Conservation (phyloP, 257 asterid genomes). For the Jaltomata sinuosa region DNA sequence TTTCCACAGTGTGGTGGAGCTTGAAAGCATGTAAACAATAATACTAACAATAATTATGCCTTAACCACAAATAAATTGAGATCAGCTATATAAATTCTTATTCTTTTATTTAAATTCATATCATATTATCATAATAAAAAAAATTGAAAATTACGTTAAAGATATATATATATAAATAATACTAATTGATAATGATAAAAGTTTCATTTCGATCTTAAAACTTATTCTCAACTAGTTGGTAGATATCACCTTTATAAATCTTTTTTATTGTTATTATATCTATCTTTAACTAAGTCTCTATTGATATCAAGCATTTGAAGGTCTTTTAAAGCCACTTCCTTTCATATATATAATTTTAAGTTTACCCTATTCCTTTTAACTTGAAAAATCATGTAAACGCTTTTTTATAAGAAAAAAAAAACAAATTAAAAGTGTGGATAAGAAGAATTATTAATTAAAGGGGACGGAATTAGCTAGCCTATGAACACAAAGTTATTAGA, state of each 20-base stretch:
- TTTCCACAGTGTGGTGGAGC: neutral
- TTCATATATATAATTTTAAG: neutral
- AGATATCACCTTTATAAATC: neutral
- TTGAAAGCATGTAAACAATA: neutral
- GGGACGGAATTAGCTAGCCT: neutral
- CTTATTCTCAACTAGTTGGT: no score
- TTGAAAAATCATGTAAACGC: neutral
- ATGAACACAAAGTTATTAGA: neutral
- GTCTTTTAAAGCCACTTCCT: neutral
- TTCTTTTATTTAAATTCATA: no score
- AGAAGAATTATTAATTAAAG: neutral
- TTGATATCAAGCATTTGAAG: neutral
- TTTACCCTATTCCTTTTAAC: neutral
- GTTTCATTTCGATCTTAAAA: no score
- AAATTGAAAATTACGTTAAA: no score
- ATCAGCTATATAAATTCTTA: neutral
- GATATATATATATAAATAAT: no score
- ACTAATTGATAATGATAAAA: no score
- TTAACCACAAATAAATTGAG: no score
- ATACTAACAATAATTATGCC: neutral
- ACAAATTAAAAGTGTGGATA: neutral
- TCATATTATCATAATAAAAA: neutral
- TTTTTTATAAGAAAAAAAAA: neutral
- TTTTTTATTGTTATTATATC: no score
- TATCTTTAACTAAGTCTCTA: neutral